These are phyloP conservation scores for Saccharomycopsis microspora DNA, from an alignment of 805 yeast species.

Conservation along the genomic window DNA sequence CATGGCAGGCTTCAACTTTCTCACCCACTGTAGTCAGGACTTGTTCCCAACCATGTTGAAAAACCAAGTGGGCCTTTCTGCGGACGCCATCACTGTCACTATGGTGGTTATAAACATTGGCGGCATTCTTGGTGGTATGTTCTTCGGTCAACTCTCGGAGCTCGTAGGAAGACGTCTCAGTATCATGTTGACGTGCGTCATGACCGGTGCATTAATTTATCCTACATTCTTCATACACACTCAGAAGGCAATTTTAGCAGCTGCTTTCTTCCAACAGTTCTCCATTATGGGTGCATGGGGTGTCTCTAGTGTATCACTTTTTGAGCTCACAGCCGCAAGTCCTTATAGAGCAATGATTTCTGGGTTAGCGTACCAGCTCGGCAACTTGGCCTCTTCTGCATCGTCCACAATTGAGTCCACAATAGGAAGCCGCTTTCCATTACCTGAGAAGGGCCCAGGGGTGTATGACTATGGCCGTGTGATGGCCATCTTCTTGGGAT, in stretches of 20 bases:
- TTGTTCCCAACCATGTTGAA: conserved; percentile 44
- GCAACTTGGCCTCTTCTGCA: conserved; percentile 57
- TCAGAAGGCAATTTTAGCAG: conserved; percentile 39
- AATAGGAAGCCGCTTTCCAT: conserved; percentile 45
- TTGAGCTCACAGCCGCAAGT: conserved; percentile 49
- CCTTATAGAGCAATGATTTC: conserved; percentile 51
- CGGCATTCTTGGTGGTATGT: conserved; percentile 44
- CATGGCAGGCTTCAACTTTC: conserved; percentile 54
- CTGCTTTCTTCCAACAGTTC: conserved; percentile 50
- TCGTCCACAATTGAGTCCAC: conserved; percentile 60
- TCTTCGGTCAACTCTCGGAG: conserved; percentile 44
- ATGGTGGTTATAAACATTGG: conserved; percentile 49
- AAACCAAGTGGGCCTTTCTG: conserved; percentile 31
- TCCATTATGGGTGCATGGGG: conserved; percentile 67
- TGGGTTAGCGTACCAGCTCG: conserved; percentile 57
- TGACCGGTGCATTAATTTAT: conserved; percentile 51
- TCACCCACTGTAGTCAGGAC: conserved; percentile 57
- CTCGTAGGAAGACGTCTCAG: conserved; percentile 45
- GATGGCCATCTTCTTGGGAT: conserved; percentile 58
- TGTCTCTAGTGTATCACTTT: conserved; percentile 48
- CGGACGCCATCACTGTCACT: conserved; percentile 39
- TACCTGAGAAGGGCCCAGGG: conserved; percentile 23
- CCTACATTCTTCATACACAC: conserved; percentile 47
- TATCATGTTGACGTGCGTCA: conserved; percentile 37
- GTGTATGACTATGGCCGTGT: conserved; percentile 37